Percentiles rank a stretch among this genome's conserved stretches.
Conservation (phyloP, 2,329 filamentous ascomycete genomes). For the Beauveria sp. region DNA sequence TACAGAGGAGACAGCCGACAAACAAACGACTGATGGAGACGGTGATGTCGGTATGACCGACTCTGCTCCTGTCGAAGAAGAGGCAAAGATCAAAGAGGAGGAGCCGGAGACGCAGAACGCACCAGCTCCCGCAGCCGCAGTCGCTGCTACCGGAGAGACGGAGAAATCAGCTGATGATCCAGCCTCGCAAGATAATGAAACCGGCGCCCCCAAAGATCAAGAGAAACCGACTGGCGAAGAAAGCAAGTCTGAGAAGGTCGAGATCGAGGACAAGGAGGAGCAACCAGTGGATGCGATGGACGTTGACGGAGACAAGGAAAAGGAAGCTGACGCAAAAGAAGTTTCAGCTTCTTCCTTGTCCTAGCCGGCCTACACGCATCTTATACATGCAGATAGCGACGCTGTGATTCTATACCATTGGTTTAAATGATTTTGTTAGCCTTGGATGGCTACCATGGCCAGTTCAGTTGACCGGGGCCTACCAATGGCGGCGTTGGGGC, state of each 20-base stretch:
- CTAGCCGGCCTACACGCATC: background rate
- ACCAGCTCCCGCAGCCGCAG: conserved; percentile 8
- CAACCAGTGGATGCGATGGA: conserved; percentile 25
- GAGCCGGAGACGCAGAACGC: conserved; percentile 28
- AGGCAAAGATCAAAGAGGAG: conserved; percentile 32
- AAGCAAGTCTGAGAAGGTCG: conserved; percentile 11
- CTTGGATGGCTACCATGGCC: background rate
- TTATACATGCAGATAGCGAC: background rate
- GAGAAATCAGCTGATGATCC: conserved; percentile 16
- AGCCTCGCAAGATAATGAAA: background rate
- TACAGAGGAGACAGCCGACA: conserved; percentile 17
- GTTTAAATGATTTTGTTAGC: background rate
- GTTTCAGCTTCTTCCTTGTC: background rate
- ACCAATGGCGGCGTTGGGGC: conserved; percentile 6
- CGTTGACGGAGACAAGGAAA: conserved; percentile 24
- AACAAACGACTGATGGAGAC: conserved; percentile 35
- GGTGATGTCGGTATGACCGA: conserved; percentile 46
- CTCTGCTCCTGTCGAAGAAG: conserved; percentile 22
- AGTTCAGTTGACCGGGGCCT: background rate
- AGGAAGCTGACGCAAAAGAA: conserved; percentile 13
- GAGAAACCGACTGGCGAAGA: conserved; percentile 13
- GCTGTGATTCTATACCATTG: background rate
- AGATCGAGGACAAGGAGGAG: conserved; percentile 15
- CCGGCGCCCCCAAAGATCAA: background rate
- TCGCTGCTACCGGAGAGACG: conserved; percentile 13